A percentile compares a stretch with the other conserved stretches of the same genome.
Evolutionary conservation across 371 early-diverging fungal species (phyloP).

Genomic region (Rhizomucor miehei): DNA sequence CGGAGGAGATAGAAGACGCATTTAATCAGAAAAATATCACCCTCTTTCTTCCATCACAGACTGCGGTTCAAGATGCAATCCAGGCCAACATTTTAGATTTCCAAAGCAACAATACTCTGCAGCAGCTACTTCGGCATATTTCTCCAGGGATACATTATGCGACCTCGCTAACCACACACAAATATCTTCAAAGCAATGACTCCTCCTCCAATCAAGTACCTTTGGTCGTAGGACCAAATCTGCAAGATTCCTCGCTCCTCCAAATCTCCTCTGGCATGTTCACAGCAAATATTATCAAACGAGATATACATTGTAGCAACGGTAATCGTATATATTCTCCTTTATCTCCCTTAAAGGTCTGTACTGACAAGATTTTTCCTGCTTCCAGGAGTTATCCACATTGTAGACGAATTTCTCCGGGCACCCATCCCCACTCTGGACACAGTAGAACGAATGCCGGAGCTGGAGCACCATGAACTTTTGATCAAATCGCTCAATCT

Average conservation of each 20-base stretch:
- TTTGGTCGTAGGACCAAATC: slow-evolving; percentile 16
- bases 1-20: background rate
- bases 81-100: background rate
- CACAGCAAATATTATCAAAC: slow-evolving; percentile 15
- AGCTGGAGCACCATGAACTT: slow-evolving; percentile 16
- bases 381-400: slow-evolving; percentile 23
- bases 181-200: slow-evolving; percentile 12
- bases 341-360: background rate
- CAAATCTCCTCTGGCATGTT: slow-evolving; percentile 18
- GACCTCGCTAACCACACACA: slow-evolving; percentile 3
- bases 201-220: slow-evolving; percentile 12
- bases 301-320: slow-evolving; percentile 22
- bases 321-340: slow-evolving; percentile 16
- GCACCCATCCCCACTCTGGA: slow-evolving; percentile 16
- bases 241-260: slow-evolving; percentile 1
- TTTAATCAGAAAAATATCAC: background rate
- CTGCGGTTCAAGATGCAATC: background rate
- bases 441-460: slow-evolving; percentile 18
- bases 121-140: background rate
- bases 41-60: background rate
- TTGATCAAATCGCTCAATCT: slow-evolving; percentile 20
- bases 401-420: slow-evolving; percentile 18
- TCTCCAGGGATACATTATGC: background rate
- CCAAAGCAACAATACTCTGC: background rate
- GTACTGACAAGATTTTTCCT: background rate